Evolutionary conservation across 2,329 filamentous ascomycete species (phyloP).

Genomic region (Ophiobolus disseminans): DNA sequence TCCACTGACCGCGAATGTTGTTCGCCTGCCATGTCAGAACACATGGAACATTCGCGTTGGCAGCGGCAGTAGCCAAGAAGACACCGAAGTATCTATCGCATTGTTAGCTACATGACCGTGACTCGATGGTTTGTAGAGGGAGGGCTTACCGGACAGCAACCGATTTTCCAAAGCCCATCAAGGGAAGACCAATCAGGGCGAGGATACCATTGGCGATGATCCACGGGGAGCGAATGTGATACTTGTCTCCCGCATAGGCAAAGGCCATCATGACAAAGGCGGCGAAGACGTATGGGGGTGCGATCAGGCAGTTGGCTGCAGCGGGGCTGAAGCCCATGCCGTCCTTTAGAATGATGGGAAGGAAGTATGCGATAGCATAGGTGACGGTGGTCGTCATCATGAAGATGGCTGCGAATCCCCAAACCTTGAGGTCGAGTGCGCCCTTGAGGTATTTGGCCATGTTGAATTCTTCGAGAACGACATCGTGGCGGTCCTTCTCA

Average conservation of each 20-base stretch:
- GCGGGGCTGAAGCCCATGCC: conserved; percentile 38
- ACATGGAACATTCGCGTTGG: conserved; percentile 77
- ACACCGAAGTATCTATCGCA: conserved; percentile 60
- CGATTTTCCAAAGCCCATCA: conserved; percentile 72
- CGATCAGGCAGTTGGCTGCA: conserved; percentile 34
- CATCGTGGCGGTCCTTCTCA: conserved; percentile 36
- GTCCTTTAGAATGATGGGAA: conserved; percentile 39
- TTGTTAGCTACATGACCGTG: background rate
- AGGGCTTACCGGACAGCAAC: conserved; percentile 66
- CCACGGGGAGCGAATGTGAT: conserved; percentile 69
- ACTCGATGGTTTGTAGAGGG: background rate
- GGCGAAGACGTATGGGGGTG: conserved; percentile 37
- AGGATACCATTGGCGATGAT: conserved; percentile 70
- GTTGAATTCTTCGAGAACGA: conserved; percentile 36
- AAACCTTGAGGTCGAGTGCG: conserved; percentile 29
- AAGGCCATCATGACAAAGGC: conserved; percentile 54
- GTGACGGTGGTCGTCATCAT: conserved; percentile 35
- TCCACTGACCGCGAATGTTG: conserved; percentile 89
- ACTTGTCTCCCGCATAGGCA: conserved; percentile 71
- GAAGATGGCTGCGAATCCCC: conserved; percentile 31
- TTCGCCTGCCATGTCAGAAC: conserved; percentile 83
- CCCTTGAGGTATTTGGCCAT: conserved; percentile 26
- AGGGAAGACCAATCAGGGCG: conserved; percentile 70
- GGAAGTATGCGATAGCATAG: conserved; percentile 41
- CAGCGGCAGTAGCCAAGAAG: conserved; percentile 75